Evolutionary conservation across 2,329 filamentous ascomycete genomes (phyloP).

Genomic region (Colletotrichum sidae): DNA sequence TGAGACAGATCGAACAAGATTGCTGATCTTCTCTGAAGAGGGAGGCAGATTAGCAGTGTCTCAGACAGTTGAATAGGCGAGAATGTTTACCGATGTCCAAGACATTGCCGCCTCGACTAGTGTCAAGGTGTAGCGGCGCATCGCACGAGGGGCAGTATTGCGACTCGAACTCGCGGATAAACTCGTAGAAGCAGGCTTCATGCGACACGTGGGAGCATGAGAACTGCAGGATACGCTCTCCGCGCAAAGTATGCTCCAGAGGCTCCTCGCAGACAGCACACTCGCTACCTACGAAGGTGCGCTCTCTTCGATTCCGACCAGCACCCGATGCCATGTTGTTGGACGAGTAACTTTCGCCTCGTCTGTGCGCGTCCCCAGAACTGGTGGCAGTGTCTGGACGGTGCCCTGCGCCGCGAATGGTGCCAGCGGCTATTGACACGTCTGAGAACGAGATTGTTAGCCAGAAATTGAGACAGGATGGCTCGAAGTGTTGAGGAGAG

Average conservation of each 20-base stretch:
- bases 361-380: conserved; percentile 50
- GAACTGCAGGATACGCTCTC: conserved; percentile 94
- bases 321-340: conserved; percentile 58
- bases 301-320: conserved; percentile 85
- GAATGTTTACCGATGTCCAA: conserved; percentile 82
- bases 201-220: conserved; percentile 97
- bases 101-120: conserved; percentile 91
- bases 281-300: conserved; percentile 94
- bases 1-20: conserved; percentile 86
- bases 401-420: conserved; percentile 43
- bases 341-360: conserved; percentile 44
- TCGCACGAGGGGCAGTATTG: conserved; percentile 96
- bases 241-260: conserved; percentile 91
- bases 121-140: conserved; percentile 90
- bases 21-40: conserved; percentile 88
- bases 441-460: conserved; percentile 38
- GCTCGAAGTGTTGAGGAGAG: not conserved
- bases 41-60: conserved; percentile 40
- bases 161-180: conserved; percentile 92
- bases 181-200: conserved; percentile 98
- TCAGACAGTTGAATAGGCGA: conserved; percentile 1
- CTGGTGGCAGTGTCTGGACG: conserved; percentile 48
- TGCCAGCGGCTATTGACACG: conserved; percentile 44
- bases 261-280: conserved; percentile 98
- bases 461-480: not conserved